Base-by-base conservation (phyloP, 192 early-diverging fungal species). In the Coemansia guatemalensis region DNA sequence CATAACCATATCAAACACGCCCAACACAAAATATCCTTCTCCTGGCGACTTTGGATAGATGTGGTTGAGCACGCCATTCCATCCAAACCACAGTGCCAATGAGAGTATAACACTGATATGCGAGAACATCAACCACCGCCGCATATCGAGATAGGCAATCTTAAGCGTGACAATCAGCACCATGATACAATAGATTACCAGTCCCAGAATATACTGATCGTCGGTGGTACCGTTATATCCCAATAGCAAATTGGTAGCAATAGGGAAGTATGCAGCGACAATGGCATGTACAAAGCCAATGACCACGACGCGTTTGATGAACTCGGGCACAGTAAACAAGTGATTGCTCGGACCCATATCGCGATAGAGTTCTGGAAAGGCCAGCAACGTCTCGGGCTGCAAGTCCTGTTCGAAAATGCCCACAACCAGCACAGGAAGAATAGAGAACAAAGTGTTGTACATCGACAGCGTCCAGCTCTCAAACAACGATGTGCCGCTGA, bases 401-500 rank as follows among this genome's bases (percentile, higher is more conserved):
- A 94, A 68, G 64, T 94, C 91, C 67, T 89, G 88, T 71, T 94
- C 92, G 75, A 94, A 92, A 57, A 92, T 84, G 26, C 90, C 91
- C 22, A 92, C 85, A 5, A 88, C 85, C 48, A 92, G 85, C 5
- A 92, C 91, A 0, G 91, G 91, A 47, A 93, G 78, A 1, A 88
- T 88, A 9, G 90, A 88, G 67, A 93, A 95, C 61, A 93, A 60
- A 14, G 90, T 92, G 72, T 93, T 92, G 85, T 91, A 93, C 68
- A 93, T 84, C 5, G 88, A 85, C 20, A 93, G 78, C 7, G 89
- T 91, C 87, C 88, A 92, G 57, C 81, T 80, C 76, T 92, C 90
- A 60, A 88, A 89, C 57, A 91, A 57, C 9, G 85, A 85, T 3
- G 91, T 90, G 47, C 89, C 90, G 25, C 87, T 85, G 67, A 84